These are phyloP conservation scores for Eudorina sp. DNA, from an alignment of 139 green algal genomes.

Conservation along the genomic window DNA sequence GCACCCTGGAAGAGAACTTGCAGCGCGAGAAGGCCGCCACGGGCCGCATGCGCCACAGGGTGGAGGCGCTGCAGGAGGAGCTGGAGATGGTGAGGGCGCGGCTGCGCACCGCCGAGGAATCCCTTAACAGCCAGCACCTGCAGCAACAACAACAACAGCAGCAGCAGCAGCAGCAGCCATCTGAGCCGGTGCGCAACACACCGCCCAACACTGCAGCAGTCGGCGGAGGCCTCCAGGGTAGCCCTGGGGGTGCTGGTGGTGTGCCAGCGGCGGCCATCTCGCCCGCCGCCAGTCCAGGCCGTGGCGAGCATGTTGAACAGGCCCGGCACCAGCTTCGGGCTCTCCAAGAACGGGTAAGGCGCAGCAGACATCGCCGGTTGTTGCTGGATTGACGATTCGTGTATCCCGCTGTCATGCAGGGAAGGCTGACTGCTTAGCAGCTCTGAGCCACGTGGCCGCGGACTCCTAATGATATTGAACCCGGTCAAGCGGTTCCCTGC, in stretches of 20 bases:
- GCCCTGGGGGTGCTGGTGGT: neutral
- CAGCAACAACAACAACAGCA: neutral
- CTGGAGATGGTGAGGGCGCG: neutral
- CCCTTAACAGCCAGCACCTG: neutral
- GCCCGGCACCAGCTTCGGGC: neutral
- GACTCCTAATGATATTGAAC: no score
- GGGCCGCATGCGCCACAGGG: conserved; percentile 42
- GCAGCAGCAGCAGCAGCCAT: conserved; percentile 1
- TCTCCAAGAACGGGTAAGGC: neutral
- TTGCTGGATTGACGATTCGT: no score
- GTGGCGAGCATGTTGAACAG: neutral
- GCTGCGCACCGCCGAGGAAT: neutral
- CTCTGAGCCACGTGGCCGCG: no score
- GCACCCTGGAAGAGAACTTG: conserved; percentile 43
- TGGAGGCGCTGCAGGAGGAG: conserved; percentile 40
- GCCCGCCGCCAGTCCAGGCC: no score
- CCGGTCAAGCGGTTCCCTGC: no score
- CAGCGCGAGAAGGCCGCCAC: conserved; percentile 34
- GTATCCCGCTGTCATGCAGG: no score
- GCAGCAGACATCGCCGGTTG: no score
- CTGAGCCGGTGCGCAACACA: no score
- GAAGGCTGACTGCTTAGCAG: no score
- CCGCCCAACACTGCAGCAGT: neutral
- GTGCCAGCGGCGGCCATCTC: no score
- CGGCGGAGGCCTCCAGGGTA: neutral